These are phyloP conservation scores for Dactylellina leptospora DNA, from an alignment of 2,329 filamentous ascomycete species.

Conservation along the genomic window DNA sequence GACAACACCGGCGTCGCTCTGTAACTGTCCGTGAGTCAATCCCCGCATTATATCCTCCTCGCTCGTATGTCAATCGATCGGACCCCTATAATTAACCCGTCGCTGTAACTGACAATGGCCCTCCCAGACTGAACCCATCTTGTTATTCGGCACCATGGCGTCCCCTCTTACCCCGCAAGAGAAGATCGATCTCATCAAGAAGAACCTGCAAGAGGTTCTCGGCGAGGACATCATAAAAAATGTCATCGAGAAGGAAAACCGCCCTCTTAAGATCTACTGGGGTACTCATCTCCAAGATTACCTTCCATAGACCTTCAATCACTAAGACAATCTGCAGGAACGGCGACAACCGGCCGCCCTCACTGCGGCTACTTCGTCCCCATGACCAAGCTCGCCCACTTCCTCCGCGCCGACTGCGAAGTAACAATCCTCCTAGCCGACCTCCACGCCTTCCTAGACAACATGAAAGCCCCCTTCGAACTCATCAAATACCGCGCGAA, in stretches of 20 bases:
- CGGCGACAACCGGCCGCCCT: constrained; percentile 83
- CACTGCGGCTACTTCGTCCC: constrained; percentile 91
- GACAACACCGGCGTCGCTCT: not conserved
- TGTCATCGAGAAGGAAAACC: constrained; percentile 73
- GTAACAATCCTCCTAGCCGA: constrained; percentile 77
- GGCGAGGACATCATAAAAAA: constrained; percentile 84
- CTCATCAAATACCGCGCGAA: constrained; percentile 81
- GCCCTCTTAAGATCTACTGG: constrained; percentile 84
- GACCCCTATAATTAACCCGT: not conserved
- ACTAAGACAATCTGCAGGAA: constrained; percentile 63
- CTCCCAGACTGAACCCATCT: not conserved
- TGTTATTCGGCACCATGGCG: constrained; percentile 59
- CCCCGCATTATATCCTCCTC: not conserved
- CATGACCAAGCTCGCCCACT: constrained; percentile 87
- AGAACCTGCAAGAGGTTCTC: constrained; percentile 82
- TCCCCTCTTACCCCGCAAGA: constrained; percentile 62
- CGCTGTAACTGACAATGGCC: not conserved
- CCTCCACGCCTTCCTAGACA: constrained; percentile 78
- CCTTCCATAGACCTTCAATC: constrained; percentile 55
- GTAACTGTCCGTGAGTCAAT: not conserved
- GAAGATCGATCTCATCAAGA: constrained; percentile 77
- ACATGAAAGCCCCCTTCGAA: constrained; percentile 86
- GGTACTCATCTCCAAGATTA: constrained; percentile 63
- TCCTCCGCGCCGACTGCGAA: constrained; percentile 83
- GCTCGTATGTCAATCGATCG: not conserved